Percentiles rank a stretch among this genome's conserved stretches.
Evolutionary conservation across 331 rosid genomes (phyloP).

Genomic region (Rhamnella rubrinervis): DNA sequence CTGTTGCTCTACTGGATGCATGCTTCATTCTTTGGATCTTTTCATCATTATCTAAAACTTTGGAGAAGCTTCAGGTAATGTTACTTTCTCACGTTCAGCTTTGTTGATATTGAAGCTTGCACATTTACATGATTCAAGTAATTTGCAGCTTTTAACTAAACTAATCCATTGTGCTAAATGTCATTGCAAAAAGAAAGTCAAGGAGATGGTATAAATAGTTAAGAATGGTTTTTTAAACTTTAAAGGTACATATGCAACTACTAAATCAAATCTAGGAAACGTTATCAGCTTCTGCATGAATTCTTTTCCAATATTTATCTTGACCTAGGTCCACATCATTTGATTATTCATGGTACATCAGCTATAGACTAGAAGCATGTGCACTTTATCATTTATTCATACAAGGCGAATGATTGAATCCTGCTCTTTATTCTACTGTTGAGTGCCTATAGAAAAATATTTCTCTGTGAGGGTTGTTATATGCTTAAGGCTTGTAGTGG

Average conservation of each 20-base stretch:
- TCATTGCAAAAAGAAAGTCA: not conserved
- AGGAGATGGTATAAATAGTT: not conserved
- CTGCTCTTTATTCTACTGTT: not conserved
- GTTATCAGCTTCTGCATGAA: conserved; percentile 8
- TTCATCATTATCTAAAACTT: conserved; percentile 69
- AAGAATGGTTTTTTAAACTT: conserved; percentile 2
- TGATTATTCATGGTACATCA: not conserved
- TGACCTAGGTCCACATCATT: not conserved
- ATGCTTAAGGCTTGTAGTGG: not conserved
- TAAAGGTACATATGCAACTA: not conserved
- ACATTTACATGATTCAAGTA: not conserved
- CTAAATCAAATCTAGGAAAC: not conserved
- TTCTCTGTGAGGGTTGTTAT: not conserved
- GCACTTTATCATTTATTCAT: not conserved
- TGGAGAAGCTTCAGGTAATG: conserved; percentile 89
- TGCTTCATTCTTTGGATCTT: conserved; percentile 88
- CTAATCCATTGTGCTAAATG: not conserved
- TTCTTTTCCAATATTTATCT: not conserved
- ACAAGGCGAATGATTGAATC: not conserved
- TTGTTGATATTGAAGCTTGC: not conserved
- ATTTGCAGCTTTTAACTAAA: not conserved
- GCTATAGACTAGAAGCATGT: not conserved
- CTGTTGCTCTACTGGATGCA: conserved; percentile 82
- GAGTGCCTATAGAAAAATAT: not conserved
- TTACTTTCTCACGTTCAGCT: conserved; percentile 6